Evolutionary conservation across 2,329 filamentous ascomycete genomes (phyloP).

Genomic region (Alternaria sp.): DNA sequence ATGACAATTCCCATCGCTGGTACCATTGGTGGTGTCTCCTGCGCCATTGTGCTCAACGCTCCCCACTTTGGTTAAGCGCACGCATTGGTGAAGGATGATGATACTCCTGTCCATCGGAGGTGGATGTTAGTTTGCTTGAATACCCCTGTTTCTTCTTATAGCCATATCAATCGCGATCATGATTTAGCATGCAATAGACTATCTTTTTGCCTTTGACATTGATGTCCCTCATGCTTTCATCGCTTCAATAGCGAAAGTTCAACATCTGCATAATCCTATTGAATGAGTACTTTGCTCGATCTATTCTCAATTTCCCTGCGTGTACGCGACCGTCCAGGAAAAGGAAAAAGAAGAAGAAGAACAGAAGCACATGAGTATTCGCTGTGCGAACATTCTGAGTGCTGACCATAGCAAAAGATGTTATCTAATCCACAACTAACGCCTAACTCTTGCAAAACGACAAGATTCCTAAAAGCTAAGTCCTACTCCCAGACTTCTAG

Average conservation of each 20-base stretch:
- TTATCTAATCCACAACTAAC: neutral
- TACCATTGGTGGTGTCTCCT: constrained; percentile 59
- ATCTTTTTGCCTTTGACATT: neutral
- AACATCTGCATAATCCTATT: neutral
- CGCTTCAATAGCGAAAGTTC: neutral
- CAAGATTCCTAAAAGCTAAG: neutral
- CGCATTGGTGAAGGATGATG: fast-evolving
- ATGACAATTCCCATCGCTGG: constrained; percentile 69
- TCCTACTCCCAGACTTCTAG: neutral
- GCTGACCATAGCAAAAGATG: neutral
- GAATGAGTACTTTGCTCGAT: neutral
- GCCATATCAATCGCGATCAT: neutral
- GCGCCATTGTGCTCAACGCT: constrained; percentile 65
- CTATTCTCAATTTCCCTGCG: too few species aligned
- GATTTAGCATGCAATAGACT: neutral
- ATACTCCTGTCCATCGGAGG: fast-evolving
- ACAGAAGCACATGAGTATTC: neutral
- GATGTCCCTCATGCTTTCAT: neutral
- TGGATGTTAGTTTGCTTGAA: neutral
- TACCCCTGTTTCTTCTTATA: neutral
- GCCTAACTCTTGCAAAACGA: neutral
- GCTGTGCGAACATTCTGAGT: neutral
- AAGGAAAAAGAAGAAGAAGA: neutral
- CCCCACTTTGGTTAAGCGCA: constrained; percentile 57
- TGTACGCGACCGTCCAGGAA: too few species aligned